These are phyloP conservation scores for Combretum micranthum DNA, from an alignment of 345 rosid genomes.

Conservation along the genomic window DNA sequence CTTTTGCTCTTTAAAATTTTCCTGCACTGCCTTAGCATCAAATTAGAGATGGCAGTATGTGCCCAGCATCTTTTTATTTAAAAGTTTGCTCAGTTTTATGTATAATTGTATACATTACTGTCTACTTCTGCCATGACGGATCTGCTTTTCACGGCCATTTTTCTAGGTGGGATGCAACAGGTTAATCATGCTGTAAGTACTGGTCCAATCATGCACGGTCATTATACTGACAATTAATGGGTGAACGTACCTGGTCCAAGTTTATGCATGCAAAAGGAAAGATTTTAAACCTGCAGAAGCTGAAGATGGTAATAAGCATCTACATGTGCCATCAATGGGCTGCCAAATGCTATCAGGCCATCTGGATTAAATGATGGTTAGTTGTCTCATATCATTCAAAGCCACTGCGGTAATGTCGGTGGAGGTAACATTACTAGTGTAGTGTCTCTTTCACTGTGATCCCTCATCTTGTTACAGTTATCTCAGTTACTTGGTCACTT, in stretches of 20 bases:
- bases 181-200: conserved; percentile 47
- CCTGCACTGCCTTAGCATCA: background rate
- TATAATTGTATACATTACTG: background rate
- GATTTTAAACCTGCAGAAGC: conserved; percentile 27
- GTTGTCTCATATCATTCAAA: conserved; percentile 37
- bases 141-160: background rate
- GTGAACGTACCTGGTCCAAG: conserved; percentile 31
- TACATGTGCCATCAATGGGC: conserved; percentile 27
- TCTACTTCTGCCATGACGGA: no score
- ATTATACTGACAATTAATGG: conserved; percentile 34
- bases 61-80: no score
- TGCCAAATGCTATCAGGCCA: conserved; percentile 20
- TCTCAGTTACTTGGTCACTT: no score
- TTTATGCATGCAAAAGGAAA: conserved; percentile 41
- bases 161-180: conserved; percentile 65
- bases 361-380: conserved; percentile 21
- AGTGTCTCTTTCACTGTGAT: background rate
- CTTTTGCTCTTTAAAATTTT: background rate
- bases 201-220: conserved; percentile 34
- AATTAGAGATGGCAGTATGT: background rate
- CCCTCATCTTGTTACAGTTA: no score
- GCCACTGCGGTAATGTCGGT: conserved; percentile 21
- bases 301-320: conserved; percentile 36
- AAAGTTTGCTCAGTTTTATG: background rate
- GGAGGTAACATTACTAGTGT: conserved; percentile 8